phyloP scores from a whole-genome alignment of 768 basidiomycete species.

The Lepiota brunneoincarnata region DNA sequence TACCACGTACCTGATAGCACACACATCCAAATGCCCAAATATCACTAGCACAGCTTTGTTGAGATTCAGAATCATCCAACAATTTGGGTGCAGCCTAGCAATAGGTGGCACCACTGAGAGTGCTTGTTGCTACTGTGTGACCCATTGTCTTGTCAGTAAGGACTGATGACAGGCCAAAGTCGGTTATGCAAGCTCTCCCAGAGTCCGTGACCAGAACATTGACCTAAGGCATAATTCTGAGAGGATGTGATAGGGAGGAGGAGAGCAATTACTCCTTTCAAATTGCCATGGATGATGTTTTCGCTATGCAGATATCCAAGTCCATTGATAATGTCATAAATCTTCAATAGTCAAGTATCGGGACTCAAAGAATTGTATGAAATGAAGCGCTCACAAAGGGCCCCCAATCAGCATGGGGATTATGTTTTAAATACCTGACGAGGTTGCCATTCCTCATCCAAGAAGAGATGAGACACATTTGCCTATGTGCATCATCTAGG shows the following conservation, averaged over 20 bases:
- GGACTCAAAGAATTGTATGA: too few species aligned
- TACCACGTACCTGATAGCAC: conserved; percentile 14
- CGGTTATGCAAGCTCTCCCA: conserved; percentile 14
- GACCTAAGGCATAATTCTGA: neutral
- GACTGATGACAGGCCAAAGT: conserved; percentile 14
- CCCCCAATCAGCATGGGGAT: neutral
- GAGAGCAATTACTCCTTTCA: conserved; percentile 13
- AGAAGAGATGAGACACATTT: conserved; percentile 11
- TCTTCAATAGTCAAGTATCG: neutral
- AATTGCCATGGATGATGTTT: conserved; percentile 15
- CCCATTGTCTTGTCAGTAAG: conserved; percentile 9
- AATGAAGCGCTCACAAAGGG: conserved; percentile 2
- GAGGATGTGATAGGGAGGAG: neutral
- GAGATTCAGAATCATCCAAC: neutral
- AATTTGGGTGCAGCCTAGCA: conserved; percentile 19
- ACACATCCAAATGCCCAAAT: conserved; percentile 17
- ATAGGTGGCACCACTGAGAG: neutral
- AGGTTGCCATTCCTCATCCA: conserved; percentile 16
- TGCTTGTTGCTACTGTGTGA: neutral
- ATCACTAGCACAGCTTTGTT: conserved; percentile 11
- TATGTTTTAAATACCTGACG: neutral
- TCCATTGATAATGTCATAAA: conserved; percentile 12
- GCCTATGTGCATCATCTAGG: neutral
- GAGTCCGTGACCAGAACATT: conserved; percentile 13
- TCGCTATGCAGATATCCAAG: conserved; percentile 15